Evolutionary conservation across 306 rosid species (phyloP).

Genomic region (Cicer bijugum): DNA sequence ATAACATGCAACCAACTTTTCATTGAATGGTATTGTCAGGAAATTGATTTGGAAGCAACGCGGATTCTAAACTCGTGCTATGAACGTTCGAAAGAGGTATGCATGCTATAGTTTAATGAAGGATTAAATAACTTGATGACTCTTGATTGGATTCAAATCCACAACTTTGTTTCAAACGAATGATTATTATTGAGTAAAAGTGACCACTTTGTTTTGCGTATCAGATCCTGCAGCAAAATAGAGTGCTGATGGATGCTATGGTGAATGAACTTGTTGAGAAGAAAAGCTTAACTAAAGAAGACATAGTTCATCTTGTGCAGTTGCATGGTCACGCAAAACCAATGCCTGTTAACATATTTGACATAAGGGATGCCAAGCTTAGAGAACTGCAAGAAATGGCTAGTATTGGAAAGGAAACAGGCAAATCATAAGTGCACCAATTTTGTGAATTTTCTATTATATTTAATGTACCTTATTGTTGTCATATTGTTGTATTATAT

Average conservation of each 20-base stretch:
- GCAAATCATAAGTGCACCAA: slow-evolving; percentile 36
- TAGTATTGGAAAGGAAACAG: slow-evolving; percentile 47
- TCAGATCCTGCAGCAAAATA: slow-evolving; percentile 80
- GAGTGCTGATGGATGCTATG: slow-evolving; percentile 73
- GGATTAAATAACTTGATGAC: slow-evolving; percentile 4
- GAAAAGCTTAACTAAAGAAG: slow-evolving; percentile 83
- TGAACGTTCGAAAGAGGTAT: slow-evolving; percentile 89
- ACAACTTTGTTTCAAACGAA: slow-evolving; percentile 16
- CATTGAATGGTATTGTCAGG: slow-evolving; percentile 54
- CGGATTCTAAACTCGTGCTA: slow-evolving; percentile 69
- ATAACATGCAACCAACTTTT: slow-evolving; percentile 5
- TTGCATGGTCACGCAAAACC: slow-evolving; percentile 68
- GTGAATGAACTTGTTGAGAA: slow-evolving; percentile 77
- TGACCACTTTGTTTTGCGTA: slow-evolving; percentile 32
- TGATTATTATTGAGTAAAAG: slow-evolving; percentile 8
- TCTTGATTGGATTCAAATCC: slow-evolving; percentile 2
- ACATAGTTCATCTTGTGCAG: slow-evolving; percentile 70
- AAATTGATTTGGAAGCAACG: slow-evolving; percentile 81
- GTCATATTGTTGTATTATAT: slow-evolving; percentile 16
- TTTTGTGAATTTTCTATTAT: slow-evolving; percentile 38
- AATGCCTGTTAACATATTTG: slow-evolving; percentile 69
- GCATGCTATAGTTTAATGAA: slow-evolving; percentile 2
- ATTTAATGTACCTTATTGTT: slow-evolving; percentile 10
- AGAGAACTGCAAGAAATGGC: slow-evolving; percentile 56
- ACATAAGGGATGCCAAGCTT: slow-evolving; percentile 68